These are phyloP conservation scores for Excoecaria agallocha DNA, from an alignment of 345 rosid genomes.

Conservation along the genomic window DNA sequence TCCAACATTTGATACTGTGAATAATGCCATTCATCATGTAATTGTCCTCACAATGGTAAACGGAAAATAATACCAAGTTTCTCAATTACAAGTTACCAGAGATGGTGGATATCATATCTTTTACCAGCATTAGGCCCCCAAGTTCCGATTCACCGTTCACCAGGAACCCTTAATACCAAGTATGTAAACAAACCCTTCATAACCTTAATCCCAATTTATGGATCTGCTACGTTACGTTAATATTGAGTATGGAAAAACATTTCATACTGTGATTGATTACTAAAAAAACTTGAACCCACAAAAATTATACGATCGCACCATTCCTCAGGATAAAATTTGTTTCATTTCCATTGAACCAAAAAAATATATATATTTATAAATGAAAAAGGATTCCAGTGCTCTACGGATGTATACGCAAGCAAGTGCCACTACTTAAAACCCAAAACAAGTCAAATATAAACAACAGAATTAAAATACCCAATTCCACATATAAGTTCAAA, in stretches of 20 bases:
- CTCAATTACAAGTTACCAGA: background rate
- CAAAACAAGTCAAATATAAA: background rate
- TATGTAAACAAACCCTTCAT: background rate
- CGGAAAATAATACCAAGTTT: background rate
- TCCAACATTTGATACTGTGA: background rate
- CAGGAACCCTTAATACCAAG: background rate
- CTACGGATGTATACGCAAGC: background rate
- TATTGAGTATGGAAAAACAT: background rate
- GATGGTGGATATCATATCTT: background rate
- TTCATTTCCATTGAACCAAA: background rate
- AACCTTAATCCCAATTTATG: background rate
- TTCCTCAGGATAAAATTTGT: background rate
- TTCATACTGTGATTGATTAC: background rate
- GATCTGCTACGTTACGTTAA: no score
- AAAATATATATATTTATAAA: background rate
- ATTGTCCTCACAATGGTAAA: background rate
- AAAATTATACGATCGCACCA: background rate
- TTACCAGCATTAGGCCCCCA: background rate
- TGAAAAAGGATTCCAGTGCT: no score
- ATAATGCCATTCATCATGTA: background rate
- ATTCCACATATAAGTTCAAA: constrained; percentile 6
- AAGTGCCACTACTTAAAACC: background rate
- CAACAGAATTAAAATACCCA: background rate
- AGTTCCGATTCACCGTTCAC: background rate
- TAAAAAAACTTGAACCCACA: background rate